Evolutionary conservation across 352 stramenopile genomes (phyloP).

Genomic region (Globisporangium polare): DNA sequence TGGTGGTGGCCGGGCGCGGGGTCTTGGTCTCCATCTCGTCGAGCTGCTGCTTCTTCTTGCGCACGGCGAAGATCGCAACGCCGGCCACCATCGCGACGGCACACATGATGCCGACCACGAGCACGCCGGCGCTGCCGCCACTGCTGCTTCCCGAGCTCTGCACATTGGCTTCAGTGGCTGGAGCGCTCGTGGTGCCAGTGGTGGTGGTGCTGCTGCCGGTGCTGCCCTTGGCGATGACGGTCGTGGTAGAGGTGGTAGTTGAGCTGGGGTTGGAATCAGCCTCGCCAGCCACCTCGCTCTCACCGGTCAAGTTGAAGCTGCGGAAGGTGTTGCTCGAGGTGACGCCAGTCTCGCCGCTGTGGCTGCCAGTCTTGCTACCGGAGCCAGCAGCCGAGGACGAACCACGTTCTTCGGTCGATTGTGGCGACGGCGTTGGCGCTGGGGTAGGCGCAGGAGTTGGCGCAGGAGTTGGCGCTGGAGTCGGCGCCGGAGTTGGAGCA

Average conservation of each 20-base stretch:
- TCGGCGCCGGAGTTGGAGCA: conserved; percentile 27
- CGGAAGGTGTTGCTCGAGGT: neutral
- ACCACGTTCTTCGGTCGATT: conserved; percentile 14
- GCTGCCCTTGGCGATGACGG: conserved; percentile 10
- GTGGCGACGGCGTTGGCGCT: conserved; percentile 17
- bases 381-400: conserved; percentile 10
- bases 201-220: too few species aligned
- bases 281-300: conserved; percentile 11
- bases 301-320: conserved; percentile 8
- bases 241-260: conserved; percentile 3
- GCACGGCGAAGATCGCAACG: conserved; percentile 50
- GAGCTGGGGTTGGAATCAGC: neutral
- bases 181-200: conserved; percentile 19
- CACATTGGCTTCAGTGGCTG: conserved; percentile 38
- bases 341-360: conserved; percentile 13
- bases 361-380: conserved; percentile 11
- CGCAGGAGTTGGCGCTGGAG: conserved; percentile 26
- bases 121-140: conserved; percentile 9
- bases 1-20: conserved; percentile 21
- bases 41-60: conserved; percentile 61
- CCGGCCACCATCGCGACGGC: conserved; percentile 44
- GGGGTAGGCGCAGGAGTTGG: conserved; percentile 31
- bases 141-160: conserved; percentile 20
- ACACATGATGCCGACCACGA: conserved; percentile 29
- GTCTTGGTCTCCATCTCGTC: conserved; percentile 65